Evolutionary conservation across 2,329 filamentous ascomycete species (phyloP), one percentile per base, ranked within the genome.

Genomic region (Xenoacremonium recifei): DNA sequence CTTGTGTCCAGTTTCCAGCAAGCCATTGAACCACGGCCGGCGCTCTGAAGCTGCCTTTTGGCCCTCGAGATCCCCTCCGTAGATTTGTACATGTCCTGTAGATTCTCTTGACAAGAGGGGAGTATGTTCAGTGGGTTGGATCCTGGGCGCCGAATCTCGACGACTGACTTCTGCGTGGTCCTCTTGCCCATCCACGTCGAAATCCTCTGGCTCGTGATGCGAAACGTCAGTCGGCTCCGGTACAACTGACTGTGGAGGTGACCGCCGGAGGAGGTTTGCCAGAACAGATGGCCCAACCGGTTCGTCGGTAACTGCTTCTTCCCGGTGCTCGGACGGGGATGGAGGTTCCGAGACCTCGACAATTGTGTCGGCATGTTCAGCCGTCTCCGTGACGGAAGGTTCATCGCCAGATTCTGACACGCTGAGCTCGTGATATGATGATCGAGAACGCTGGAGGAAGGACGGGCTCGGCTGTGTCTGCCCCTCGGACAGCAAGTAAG

Each of bases 401-500:
- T 48, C 40, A 23, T 56, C 57, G 21, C 49, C 46, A 16, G 42
- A 42, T 4, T 64, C 56, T 3, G 53, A 43, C 7, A 30, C 41
- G 16, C 58, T 54, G 11, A 54, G 42, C 21, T 65, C 62, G 12
- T 61, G 58, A 15, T 57, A 36, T 2, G 61, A 63, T 12, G 54
- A 40, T 44, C 63, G 57, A 6, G 55, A 49, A 29, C 63, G 61
- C 18, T 64, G 61, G n/a, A 80, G 64, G 44, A 80, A 75, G 9
- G 70, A 67, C 4, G 72, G 66, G 46, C 63, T 69, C 32, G 64
- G 67, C 32, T 62, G 55, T 44, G 68, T 63, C 43, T 73, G 67
- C 54, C 76, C 75, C 54, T 87, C 81, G 29, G 84, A 84, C 20
- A 96, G 76, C 37, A 89, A 84, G 61, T 91, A 89, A 15, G 81